These are phyloP conservation scores for Stygiomarasmius scandens DNA, from an alignment of 1,284 basidiomycete species.

Conservation along the genomic window DNA sequence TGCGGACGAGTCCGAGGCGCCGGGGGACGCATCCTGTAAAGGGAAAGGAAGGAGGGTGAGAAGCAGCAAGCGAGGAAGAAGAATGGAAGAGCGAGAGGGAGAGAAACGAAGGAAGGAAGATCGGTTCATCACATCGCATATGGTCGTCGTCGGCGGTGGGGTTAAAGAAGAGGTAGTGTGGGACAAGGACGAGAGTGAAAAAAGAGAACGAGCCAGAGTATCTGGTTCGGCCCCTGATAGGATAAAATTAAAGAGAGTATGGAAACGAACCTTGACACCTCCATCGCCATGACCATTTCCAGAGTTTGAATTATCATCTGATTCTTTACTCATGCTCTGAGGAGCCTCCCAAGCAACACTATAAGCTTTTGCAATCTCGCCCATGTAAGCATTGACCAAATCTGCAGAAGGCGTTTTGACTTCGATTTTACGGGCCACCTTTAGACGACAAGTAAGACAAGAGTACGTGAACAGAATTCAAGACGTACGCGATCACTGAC, in stretches of 20 bases:
- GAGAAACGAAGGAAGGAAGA: too few species aligned
- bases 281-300: conserved; percentile 22
- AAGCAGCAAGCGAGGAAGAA: too few species aligned
- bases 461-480: too few species aligned
- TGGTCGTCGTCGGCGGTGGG: too few species aligned
- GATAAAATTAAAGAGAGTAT: not conserved
- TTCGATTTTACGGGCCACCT: conserved; percentile 76
- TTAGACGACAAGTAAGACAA: too few species aligned
- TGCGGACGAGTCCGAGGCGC: not conserved
- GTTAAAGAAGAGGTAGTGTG: too few species aligned
- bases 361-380: conserved; percentile 89
- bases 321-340: not conserved
- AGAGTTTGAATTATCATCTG: not conserved
- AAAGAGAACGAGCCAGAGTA: too few species aligned
- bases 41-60: not conserved
- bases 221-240: too few species aligned
- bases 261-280: conserved; percentile 37
- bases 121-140: too few species aligned
- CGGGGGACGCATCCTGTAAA: not conserved
- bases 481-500: conserved; percentile 76
- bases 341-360: conserved; percentile 70
- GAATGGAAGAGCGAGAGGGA: too few species aligned
- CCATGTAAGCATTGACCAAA: conserved; percentile 85
- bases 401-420: conserved; percentile 70
- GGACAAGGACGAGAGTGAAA: not conserved